phyloP scores from a whole-genome alignment of 2,329 filamentous ascomycete genomes.

The Myriosclerotinia curreyana region DNA sequence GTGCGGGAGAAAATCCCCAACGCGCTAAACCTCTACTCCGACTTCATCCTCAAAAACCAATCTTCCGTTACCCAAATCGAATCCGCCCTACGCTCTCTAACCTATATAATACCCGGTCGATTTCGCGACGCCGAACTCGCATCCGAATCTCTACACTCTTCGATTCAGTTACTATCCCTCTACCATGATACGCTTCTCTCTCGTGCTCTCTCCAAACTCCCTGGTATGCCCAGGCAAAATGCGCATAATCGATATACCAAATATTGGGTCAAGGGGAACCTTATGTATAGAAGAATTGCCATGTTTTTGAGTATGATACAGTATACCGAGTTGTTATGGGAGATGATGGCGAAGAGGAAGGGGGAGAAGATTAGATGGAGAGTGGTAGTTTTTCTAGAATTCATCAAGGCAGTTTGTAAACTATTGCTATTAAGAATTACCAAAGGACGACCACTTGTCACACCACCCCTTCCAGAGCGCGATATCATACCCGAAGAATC shows the following conservation, averaged over 20 bases:
- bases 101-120: constrained; percentile 91
- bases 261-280: constrained; percentile 61
- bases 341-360: constrained; percentile 89
- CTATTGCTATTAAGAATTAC: constrained; percentile 79
- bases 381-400: constrained; percentile 79
- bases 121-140: constrained; percentile 92
- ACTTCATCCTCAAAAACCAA: constrained; percentile 93
- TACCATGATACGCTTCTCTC: constrained; percentile 89
- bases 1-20: constrained; percentile 38
- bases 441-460: constrained; percentile 76
- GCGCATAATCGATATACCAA: constrained; percentile 64
- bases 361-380: constrained; percentile 84
- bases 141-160: constrained; percentile 86
- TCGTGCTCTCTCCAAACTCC: constrained; percentile 57
- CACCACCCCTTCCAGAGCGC: constrained; percentile 79
- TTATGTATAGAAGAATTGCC: constrained; percentile 76
- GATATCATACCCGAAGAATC: constrained; percentile 66
- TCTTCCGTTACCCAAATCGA: constrained; percentile 94
- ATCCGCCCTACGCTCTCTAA: constrained; percentile 84
- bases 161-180: constrained; percentile 83
- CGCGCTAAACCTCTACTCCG: constrained; percentile 66
- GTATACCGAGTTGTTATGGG: constrained; percentile 94
- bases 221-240: constrained; percentile 48
- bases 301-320: constrained; percentile 83
- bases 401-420: constrained; percentile 80